Conservation (phyloP, 2,329 filamentous ascomycete genomes). For the Ceratocystis lukuohia region DNA sequence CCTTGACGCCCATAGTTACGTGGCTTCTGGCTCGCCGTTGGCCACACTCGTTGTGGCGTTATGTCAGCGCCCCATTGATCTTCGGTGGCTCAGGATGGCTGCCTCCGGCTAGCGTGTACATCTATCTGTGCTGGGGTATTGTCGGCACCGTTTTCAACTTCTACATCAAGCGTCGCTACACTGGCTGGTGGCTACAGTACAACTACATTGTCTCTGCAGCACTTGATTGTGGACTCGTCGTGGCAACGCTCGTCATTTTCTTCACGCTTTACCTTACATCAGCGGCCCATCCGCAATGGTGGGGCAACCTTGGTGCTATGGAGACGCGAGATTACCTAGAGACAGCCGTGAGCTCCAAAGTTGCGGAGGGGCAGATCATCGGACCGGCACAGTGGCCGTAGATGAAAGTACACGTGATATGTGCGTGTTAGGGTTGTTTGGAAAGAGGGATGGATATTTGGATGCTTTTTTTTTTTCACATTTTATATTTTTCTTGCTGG, state of each 20-base stretch:
- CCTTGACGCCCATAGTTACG: constrained; percentile 47
- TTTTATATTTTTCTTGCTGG: background rate
- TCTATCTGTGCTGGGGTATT: constrained; percentile 57
- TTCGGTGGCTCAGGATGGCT: constrained; percentile 51
- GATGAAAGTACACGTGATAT: background rate
- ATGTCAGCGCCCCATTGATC: constrained; percentile 54
- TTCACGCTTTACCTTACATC: constrained; percentile 50
- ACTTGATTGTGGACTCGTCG: constrained; percentile 52
- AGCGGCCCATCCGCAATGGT: constrained; percentile 45
- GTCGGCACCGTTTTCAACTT: constrained; percentile 58
- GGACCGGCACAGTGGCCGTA: constrained; percentile 38
- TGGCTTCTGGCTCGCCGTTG: constrained; percentile 49
- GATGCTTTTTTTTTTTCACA: constrained; percentile 9
- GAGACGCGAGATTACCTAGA: constrained; percentile 35
- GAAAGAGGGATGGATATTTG: constrained; percentile 15
- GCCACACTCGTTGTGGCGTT: constrained; percentile 48
- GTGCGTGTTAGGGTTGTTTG: background rate
- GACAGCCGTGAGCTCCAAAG: constrained; percentile 31
- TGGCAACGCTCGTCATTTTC: constrained; percentile 57
- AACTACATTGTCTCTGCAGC: constrained; percentile 64
- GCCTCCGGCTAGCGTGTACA: constrained; percentile 57
- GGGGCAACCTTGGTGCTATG: constrained; percentile 40
- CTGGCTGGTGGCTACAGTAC: constrained; percentile 65
- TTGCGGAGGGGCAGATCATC: constrained; percentile 36
- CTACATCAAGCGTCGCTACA: constrained; percentile 49